Evolutionary conservation across 495 filamentous ascomycete genomes (phyloP).

Genomic region (Lasiosphaeriaceae sp.): DNA sequence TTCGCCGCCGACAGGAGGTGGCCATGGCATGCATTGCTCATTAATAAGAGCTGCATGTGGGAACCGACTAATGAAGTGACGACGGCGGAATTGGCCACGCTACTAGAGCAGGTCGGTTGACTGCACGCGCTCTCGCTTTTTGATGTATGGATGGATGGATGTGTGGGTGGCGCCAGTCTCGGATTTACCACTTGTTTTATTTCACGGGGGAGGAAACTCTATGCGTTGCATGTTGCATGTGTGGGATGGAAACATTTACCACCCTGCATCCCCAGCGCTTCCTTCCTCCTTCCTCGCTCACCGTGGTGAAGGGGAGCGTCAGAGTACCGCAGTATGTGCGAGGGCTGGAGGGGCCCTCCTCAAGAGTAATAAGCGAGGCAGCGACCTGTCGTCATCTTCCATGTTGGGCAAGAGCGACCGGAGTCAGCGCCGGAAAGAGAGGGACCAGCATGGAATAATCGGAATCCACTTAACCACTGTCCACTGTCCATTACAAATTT

Average conservation of each 20-base stretch:
- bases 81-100: neutral
- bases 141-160: neutral
- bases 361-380: neutral
- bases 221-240: neutral
- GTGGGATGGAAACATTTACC: neutral
- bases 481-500: too few species aligned
- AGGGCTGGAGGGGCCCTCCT: too few species aligned
- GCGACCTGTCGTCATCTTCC: too few species aligned
- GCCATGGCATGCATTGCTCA: neutral
- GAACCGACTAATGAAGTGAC: neutral
- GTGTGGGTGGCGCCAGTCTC: neutral
- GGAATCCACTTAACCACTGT: too few species aligned
- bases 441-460: too few species aligned
- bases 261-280: neutral
- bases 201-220: neutral
- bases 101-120: neutral
- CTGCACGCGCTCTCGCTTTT: neutral
- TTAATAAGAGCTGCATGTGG: slow-evolving; percentile 1
- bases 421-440: too few species aligned
- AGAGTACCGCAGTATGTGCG: neutral
- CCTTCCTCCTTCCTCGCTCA: neutral
- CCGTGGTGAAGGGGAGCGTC: neutral
- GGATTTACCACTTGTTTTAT: neutral
- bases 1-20: neutral
- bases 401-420: too few species aligned